phyloP scores from a whole-genome alignment of 306 rosid species.

The Cotoneaster glaucophyllus region DNA sequence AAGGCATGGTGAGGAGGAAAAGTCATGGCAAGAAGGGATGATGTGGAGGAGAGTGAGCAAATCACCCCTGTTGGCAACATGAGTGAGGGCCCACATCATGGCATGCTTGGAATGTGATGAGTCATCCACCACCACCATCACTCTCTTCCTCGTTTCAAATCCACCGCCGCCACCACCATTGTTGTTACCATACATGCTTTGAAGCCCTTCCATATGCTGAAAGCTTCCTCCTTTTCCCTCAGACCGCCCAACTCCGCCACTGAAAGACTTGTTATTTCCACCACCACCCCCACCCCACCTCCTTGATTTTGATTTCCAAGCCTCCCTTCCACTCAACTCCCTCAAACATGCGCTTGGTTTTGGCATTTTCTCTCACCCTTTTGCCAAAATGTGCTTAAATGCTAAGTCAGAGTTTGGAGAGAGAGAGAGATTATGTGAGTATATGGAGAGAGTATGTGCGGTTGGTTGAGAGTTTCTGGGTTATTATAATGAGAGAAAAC shows the following conservation, averaged over 20 bases:
- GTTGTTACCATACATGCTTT: constrained; percentile 35
- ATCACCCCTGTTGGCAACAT: constrained; percentile 74
- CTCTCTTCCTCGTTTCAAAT: constrained; percentile 58
- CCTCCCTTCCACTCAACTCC: constrained; percentile 60
- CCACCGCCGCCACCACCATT: constrained; percentile 27
- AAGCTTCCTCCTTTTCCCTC: constrained; percentile 24
- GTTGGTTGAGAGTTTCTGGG: constrained; percentile 1
- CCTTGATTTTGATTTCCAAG: constrained; percentile 56
- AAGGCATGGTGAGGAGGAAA: constrained; percentile 53
- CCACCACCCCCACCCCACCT: constrained; percentile 35
- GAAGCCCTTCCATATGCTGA: constrained; percentile 51
- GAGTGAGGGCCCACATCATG: constrained; percentile 89
- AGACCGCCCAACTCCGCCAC: constrained; percentile 3
- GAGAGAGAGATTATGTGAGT: constrained; percentile 12
- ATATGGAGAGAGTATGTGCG: constrained; percentile 1
- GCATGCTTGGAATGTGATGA: constrained; percentile 78
- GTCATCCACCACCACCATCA: constrained; percentile 84
- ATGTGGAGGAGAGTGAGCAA: constrained; percentile 76
- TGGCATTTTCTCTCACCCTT: constrained; percentile 31
- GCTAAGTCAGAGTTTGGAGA: neutral
- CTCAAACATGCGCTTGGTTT: constrained; percentile 49
- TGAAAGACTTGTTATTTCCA: constrained; percentile 19
- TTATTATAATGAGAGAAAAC: neutral
- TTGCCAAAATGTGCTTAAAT: neutral
- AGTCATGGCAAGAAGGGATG: constrained; percentile 32